Conservation (phyloP, 1,284 basidiomycete genomes). For the Coniophora puteana region DNA sequence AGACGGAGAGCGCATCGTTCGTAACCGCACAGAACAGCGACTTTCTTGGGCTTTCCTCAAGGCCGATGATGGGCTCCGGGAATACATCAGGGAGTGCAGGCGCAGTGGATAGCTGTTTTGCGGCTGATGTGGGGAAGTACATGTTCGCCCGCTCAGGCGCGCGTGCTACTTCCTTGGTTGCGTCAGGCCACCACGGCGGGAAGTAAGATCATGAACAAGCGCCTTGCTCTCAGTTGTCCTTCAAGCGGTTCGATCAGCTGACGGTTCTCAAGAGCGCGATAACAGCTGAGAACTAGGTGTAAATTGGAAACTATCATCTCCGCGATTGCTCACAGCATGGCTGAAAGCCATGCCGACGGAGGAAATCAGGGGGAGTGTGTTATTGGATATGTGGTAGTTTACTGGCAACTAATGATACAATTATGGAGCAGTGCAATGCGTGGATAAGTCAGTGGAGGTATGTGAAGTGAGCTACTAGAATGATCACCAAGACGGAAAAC, state of each 20-base stretch:
- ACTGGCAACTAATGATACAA: slow-evolving; percentile 33
- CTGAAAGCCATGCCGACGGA: too few relatives aligned
- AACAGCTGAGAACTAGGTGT: too few relatives aligned
- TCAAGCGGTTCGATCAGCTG: not conserved
- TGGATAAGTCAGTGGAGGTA: slow-evolving; percentile 3
- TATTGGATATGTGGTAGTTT: too few relatives aligned
- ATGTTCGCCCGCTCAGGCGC: slow-evolving; percentile 34
- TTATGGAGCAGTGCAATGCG: slow-evolving; percentile 13
- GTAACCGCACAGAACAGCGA: slow-evolving; percentile 78
- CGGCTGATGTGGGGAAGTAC: slow-evolving; percentile 82
- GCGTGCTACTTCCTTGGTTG: too few relatives aligned
- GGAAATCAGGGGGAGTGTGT: too few relatives aligned
- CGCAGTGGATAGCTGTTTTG: slow-evolving; percentile 62
- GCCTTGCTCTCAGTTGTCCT: too few relatives aligned
- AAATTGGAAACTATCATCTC: too few relatives aligned
- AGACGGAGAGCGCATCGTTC: slow-evolving; percentile 64
- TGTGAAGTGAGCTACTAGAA: slow-evolving; percentile 8
- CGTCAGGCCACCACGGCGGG: too few relatives aligned
- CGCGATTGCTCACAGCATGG: too few relatives aligned
- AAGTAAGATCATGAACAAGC: too few relatives aligned
- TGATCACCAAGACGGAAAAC: too few relatives aligned
- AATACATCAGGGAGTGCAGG: slow-evolving; percentile 63
- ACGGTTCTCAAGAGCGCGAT: too few relatives aligned
- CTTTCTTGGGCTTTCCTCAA: slow-evolving; percentile 68
- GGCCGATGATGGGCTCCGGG: slow-evolving; percentile 53